A percentile compares a stretch with the other conserved stretches of the same genome.
These are phyloP conservation scores for Nematodospora valgi DNA, from an alignment of 805 yeast genomes.

Conservation along the genomic window DNA sequence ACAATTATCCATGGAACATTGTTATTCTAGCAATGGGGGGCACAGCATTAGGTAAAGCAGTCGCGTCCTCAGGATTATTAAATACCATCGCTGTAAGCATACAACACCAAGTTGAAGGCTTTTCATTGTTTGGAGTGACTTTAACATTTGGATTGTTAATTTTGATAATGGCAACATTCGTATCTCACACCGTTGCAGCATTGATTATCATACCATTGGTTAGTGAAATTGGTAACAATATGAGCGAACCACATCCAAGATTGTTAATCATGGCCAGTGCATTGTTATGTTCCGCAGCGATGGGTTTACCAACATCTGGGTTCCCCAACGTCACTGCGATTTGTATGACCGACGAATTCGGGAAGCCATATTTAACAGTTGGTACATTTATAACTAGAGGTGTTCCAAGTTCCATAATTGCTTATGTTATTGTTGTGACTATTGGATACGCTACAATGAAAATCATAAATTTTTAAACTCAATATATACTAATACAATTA, in stretches of 20 bases:
- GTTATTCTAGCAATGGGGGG: slow-evolving; percentile 98
- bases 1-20: slow-evolving; percentile 95
- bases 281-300: slow-evolving; percentile 84
- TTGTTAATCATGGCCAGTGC: slow-evolving; percentile 66
- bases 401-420: slow-evolving; percentile 78
- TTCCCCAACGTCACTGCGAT: slow-evolving; percentile 98
- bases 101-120: slow-evolving; percentile 59
- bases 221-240: slow-evolving; percentile 77
- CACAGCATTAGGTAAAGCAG: slow-evolving; percentile 91
- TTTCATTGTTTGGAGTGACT: slow-evolving; percentile 70
- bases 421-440: slow-evolving; percentile 69
- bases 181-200: slow-evolving; percentile 96
- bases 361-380: slow-evolving; percentile 85
- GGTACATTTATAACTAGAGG: slow-evolving; percentile 85
- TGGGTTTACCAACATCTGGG: slow-evolving; percentile 97
- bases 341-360: slow-evolving; percentile 89
- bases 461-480: slow-evolving; percentile 27
- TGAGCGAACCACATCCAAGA: slow-evolving; percentile 81
- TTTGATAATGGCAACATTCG: slow-evolving; percentile 85
- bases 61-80: slow-evolving; percentile 83
- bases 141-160: slow-evolving; percentile 79
- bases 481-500: no score
- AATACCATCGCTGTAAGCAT: slow-evolving; percentile 72
- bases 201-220: slow-evolving; percentile 88
- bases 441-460: slow-evolving; percentile 76